Evolutionary conservation across 768 basidiomycete genomes (phyloP), one percentile per base, ranked within the genome.

Genomic region (Lentinula raphanica): DNA sequence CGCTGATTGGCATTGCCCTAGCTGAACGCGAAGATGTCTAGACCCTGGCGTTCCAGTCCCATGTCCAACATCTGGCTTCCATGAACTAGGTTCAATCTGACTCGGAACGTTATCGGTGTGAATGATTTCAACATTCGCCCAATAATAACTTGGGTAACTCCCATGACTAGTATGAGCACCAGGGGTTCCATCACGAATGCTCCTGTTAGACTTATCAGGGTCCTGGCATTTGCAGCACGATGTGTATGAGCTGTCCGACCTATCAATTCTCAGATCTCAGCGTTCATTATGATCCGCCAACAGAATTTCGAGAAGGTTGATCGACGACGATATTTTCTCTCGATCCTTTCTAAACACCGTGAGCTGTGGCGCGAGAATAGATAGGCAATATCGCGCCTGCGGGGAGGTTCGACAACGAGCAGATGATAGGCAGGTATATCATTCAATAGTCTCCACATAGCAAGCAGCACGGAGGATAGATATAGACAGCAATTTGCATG

Each of bases 141-240:
- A 51, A 11, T 12, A n/a, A 32, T 35, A 53, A 38, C 51, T 25
- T 32, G 23, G n/a, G 23, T 27, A 13, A 25, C 51, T 53, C 51
- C 51, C 51, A 53, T 53, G n/a, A n/a, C n/a, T n/a, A n/a, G n/a
- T n/a, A n/a, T n/a, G 46, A 12, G 51, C 51, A 39, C 51, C 51
- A 53, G 49, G 49, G 49, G 29, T 23, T 32, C 36, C 35, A 53
- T 53, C 32, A 36, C 46, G 29, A 27, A 28, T 11, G 4, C 6
- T 17, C 46, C 8, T 48, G 27, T 48, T 48, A 48, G 13, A 48
- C 27, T 48, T 48, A 21, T 11, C 44, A 9, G 44, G 25, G 15
- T 45, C 25, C 44, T 39, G n/a, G 42, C 19, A 21, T 17, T 44
- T 21, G 7, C 21, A 44, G 32, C 32, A 1, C 9, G 9, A 35